Base-by-base conservation (phyloP, 2,329 filamentous ascomycete genomes). In the Xylariaceae sp. region DNA sequence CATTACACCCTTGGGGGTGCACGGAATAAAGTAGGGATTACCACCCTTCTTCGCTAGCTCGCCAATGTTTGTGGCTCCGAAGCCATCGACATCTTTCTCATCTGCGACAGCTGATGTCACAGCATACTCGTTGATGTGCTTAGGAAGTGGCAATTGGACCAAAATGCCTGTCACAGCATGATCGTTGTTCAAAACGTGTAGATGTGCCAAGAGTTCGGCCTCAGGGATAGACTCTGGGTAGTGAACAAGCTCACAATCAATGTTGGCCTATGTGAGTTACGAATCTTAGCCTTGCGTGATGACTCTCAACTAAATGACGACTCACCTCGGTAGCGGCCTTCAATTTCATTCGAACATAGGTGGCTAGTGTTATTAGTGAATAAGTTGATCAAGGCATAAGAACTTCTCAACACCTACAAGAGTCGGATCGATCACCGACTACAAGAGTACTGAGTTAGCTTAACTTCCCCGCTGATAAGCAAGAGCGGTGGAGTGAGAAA, bases 301-400 rank as follows among this genome's bases (percentile, higher is more conserved):
- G 28, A 33, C 28, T 44, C 40, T 39, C 10, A 39, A 31, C 42
- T n/a, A 12, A 34, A 31, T 43, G 31, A 40, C 45, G 18, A 55
- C 75, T 63, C 76, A 91, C 89, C 81, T 97, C 94, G 70, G 89
- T 79, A 53, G 94, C 94, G 60, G 94, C 94, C 81, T 97, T 99
- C 67, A 97, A 77, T 79, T 99, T 99, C 94, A 99, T 99, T 75
- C 92, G 92, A 74, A 99, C 93, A 88, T 99, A 99, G 47, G 93
- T 97, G 67, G 87, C 89, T 93, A 66, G 19, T 42, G 19, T 45
- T 70, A 70, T 65, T 67, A 62, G 52, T 54, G 60, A 45, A 57
- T 50, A 55, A 47, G 14, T 31, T 11, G 14, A 45, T 45, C 53
- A 56, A 59, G 14, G 53, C 52, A 39, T 11, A 46, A 52, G 55